Evolutionary conservation across 306 rosid species (phyloP), one percentile per base, ranked within the genome.

Genomic region (Alnus glutinosa): DNA sequence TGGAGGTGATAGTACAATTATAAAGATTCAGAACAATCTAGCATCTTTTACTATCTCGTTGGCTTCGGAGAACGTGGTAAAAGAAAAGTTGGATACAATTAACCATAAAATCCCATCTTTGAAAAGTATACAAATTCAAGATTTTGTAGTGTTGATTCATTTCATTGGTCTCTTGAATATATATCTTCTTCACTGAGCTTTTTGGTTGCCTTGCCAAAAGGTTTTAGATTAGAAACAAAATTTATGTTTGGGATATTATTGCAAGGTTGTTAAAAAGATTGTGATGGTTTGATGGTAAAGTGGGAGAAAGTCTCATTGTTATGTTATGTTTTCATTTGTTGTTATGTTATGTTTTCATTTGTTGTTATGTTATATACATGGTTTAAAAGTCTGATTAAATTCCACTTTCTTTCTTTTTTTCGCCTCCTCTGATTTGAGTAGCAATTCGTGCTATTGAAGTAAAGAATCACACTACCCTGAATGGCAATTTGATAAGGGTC

Each of bases 401-500:
- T 32, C 46, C 10, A 49, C 18, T 59, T 23, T 23, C 28, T 39
- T 5, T 82, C 39, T 9, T 48, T 28, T 78, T 73, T 70, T 30
- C 71, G 52, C 28, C 9, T 71, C 68, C 36, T 80, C 28, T 75
- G 71, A 50, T 81, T 71, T 55, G 68, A 10, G 71, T 49, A 94
- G 97, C 98, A 19, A 86, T 66, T 77, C 78, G 47, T 14, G 98
- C 94, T 4, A 90, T 94, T 10, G 90, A 87, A 79, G 47, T 69
- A 66, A 92, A 83, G 89, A 94, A 94, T 77, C 84, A 92, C 80
- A 77, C 87, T 32, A 12, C 32, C 32, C 78, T 92, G 77, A 81
- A 89, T 79, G 98, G 98, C 78, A 94, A 83, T 77, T 83, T 75
- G 75, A 88, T 94, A 18, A 87, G 97, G 75, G 94, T 92, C 71